Conservation (phyloP, 163 green algal species). For the Scenedesmus sp. region DNA sequence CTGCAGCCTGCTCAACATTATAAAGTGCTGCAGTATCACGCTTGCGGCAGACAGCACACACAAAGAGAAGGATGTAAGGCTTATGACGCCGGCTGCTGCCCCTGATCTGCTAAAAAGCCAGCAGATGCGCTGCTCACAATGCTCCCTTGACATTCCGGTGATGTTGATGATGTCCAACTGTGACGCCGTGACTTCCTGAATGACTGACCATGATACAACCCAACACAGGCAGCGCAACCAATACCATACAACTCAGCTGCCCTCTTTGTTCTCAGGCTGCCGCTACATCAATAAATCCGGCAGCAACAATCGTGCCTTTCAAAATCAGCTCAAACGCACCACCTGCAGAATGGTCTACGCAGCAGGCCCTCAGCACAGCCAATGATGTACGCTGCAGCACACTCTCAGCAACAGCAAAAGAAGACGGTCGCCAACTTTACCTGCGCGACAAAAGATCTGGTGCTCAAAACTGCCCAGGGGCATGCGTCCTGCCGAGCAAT, state of each 20-base stretch:
- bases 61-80: not conserved
- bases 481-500: not conserved
- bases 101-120: not conserved
- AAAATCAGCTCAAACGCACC: not conserved
- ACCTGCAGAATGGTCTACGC: not conserved
- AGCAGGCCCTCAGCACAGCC: not conserved
- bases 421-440: not conserved
- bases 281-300: not conserved
- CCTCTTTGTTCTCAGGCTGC: not conserved
- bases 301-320: not conserved
- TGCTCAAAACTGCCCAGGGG: not conserved
- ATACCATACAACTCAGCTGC: not conserved
- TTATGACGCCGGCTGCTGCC: not conserved
- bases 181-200: not conserved
- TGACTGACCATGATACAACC: not conserved
- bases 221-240: not conserved
- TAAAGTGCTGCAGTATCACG: not conserved
- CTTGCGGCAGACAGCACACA: not conserved
- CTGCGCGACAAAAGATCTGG: not conserved
- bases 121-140: not conserved
- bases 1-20: not conserved
- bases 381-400: not conserved
- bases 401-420: not conserved
- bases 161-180: not conserved
- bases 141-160: not conserved